Evolutionary conservation across 176 grass and related monocot genomes (phyloP).

Genomic region (Oryza australiensis): DNA sequence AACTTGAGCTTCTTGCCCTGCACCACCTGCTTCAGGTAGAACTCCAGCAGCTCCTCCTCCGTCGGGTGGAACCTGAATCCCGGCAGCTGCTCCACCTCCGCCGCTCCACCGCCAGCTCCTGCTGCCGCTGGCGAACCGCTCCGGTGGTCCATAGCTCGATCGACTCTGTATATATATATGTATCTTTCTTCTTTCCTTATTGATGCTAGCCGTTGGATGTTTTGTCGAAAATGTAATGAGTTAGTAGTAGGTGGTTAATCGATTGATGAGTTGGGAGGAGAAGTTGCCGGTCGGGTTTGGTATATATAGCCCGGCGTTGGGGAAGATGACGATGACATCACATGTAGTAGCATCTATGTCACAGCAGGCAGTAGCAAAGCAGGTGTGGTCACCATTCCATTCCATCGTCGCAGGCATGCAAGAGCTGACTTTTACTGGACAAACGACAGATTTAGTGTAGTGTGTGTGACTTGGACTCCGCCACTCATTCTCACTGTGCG

Average conservation of each 20-base stretch:
- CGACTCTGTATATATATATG: no score
- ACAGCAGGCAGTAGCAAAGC: no score
- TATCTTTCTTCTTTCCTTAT: no score
- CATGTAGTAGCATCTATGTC: no score
- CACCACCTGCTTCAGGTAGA: constrained; percentile 71
- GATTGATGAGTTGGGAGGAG: neutral
- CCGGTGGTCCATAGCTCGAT: neutral
- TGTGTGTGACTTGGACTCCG: neutral
- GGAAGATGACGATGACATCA: neutral
- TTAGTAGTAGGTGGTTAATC: neutral
- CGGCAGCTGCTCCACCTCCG: constrained; percentile 33
- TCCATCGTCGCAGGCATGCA: neutral
- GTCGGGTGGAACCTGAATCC: constrained; percentile 85
- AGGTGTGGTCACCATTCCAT: constrained; percentile 14
- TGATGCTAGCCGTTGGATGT: neutral
- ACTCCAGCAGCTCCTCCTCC: constrained; percentile 89
- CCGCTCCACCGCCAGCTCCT: constrained; percentile 11
- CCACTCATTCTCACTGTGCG: no score
- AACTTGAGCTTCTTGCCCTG: constrained; percentile 60
- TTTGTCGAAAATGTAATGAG: neutral
- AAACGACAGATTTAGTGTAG: neutral
- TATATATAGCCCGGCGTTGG: constrained; percentile 37
- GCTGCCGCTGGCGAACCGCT: neutral
- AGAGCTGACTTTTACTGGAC: constrained; percentile 27
- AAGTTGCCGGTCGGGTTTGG: neutral